Conservation (phyloP, 768 basidiomycete genomes). For the Trametes meyenii region DNA sequence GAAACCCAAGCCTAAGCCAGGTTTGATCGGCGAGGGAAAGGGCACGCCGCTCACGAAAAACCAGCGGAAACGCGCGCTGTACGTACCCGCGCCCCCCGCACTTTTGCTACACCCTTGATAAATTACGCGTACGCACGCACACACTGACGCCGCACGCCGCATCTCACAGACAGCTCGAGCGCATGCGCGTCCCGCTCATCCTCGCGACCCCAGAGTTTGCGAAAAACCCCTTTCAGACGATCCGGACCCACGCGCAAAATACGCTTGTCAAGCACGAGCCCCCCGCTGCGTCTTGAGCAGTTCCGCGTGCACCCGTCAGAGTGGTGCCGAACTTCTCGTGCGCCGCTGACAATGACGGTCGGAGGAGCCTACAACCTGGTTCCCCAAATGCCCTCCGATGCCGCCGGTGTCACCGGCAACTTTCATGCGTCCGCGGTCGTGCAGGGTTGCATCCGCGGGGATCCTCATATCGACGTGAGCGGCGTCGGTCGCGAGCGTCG, state of each 20-base stretch:
- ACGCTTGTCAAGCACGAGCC: constrained; percentile 61
- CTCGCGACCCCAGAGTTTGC: constrained; percentile 65
- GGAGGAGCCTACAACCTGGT: neutral
- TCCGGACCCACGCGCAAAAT: constrained; percentile 79
- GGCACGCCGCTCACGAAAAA: constrained; percentile 55
- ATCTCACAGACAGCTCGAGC: constrained; percentile 59
- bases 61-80: constrained; percentile 74
- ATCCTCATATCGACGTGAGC: neutral
- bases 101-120: constrained; percentile 34
- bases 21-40: constrained; percentile 72
- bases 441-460: neutral
- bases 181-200: constrained; percentile 69
- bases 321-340: neutral
- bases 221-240: constrained; percentile 74
- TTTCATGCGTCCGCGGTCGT: neutral
- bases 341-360: neutral
- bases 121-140: constrained; percentile 7
- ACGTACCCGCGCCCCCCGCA: constrained; percentile 19
- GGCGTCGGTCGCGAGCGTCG: neutral
- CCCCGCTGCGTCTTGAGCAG: constrained; percentile 18
- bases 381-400: neutral
- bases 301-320: neutral
- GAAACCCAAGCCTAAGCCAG: constrained; percentile 38
- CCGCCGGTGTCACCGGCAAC: neutral
- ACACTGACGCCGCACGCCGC: constrained; percentile 3